These are phyloP conservation scores for Leucosporidium scottii DNA, from an alignment of 768 basidiomycete species.

Conservation along the genomic window DNA sequence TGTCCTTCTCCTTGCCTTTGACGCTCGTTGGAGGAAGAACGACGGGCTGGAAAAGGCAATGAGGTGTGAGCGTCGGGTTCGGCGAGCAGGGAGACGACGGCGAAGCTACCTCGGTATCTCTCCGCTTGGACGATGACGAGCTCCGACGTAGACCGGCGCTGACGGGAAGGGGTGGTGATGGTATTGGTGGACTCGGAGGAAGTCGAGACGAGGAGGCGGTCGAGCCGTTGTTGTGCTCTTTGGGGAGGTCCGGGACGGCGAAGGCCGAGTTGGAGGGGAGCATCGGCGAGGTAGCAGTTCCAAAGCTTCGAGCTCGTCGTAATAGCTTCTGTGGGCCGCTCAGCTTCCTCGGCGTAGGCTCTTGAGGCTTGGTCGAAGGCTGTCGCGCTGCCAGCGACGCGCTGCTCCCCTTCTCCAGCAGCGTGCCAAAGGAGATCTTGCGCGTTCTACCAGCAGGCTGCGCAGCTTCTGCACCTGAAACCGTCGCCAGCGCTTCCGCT, in stretches of 20 bases:
- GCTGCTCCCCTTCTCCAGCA: too few relatives aligned
- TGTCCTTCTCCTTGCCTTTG: neutral
- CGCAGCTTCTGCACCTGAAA: neutral
- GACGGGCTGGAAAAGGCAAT: conserved; percentile 12
- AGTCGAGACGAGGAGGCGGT: neutral
- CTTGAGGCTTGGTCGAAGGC: too few relatives aligned
- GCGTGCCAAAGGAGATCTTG: neutral
- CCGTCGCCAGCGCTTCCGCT: neutral
- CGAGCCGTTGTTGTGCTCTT: conserved; percentile 10
- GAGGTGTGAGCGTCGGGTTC: conserved; percentile 1
- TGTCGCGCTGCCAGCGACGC: too few relatives aligned
- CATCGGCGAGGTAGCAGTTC: neutral
- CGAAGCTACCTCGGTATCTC: neutral
- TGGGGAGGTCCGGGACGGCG: neutral
- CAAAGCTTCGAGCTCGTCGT: too few relatives aligned
- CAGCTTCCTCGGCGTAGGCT: too few relatives aligned
- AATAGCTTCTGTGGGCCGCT: too few relatives aligned
- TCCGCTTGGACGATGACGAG: neutral
- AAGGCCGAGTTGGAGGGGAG: neutral
- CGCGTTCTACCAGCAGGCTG: neutral
- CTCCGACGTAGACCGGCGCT: neutral
- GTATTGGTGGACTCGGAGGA: neutral
- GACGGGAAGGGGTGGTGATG: neutral
- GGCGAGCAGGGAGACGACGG: neutral
- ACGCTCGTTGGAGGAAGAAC: too few relatives aligned